Conservation (phyloP, 1,139 yeast species). For the Scheffersomyces parashehatae region DNA sequence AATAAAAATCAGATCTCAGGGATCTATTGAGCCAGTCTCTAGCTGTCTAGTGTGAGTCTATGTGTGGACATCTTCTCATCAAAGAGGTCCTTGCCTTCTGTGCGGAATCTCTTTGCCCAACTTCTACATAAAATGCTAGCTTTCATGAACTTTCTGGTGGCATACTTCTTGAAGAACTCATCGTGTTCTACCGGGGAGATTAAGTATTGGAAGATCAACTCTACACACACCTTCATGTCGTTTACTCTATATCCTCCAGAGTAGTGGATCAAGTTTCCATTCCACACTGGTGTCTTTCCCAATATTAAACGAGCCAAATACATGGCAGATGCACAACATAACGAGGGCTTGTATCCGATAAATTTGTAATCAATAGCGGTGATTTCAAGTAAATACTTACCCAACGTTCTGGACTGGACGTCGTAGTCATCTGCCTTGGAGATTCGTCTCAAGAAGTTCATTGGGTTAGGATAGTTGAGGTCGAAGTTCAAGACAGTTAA, state of each 20-base stretch:
- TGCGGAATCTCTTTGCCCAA: constrained; percentile 75
- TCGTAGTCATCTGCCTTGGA: constrained; percentile 96
- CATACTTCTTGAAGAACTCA: constrained; percentile 91
- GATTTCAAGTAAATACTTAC: constrained; percentile 84
- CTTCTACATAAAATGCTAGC: constrained; percentile 86
- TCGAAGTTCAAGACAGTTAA: constrained; percentile 76
- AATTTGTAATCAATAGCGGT: constrained; percentile 79
- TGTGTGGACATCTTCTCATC: constrained; percentile 18
- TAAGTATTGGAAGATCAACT: constrained; percentile 74
- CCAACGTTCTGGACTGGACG: constrained; percentile 87
- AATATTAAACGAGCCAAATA: constrained; percentile 79
- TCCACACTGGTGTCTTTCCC: constrained; percentile 72
- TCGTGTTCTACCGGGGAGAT: constrained; percentile 87
- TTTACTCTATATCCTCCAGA: constrained; percentile 86
- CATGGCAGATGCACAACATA: constrained; percentile 92
- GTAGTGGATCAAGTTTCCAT: constrained; percentile 81
- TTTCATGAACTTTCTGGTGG: constrained; percentile 86
- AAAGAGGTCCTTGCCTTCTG: constrained; percentile 20
- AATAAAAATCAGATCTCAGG: neutral
- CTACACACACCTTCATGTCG: constrained; percentile 71
- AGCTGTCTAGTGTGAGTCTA: constrained; percentile 11
- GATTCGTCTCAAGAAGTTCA: constrained; percentile 88
- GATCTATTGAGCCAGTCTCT: neutral
- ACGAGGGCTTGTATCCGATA: constrained; percentile 76
- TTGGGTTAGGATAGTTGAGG: constrained; percentile 88